phyloP scores from a whole-genome alignment of 371 early-diverging fungal species.

The Choanephora cucurbitarum region DNA sequence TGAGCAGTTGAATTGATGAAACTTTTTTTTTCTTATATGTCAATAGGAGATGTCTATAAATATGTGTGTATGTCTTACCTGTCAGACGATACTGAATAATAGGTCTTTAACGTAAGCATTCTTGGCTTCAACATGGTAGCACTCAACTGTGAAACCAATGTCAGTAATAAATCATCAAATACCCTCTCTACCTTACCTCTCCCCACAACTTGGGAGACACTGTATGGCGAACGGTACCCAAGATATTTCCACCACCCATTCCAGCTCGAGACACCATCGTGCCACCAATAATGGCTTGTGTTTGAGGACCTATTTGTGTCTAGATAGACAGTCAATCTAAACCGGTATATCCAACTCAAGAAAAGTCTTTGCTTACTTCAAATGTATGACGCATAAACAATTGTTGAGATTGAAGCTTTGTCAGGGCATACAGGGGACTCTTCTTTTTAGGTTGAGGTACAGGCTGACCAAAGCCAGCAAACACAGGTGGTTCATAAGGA shows the following conservation, averaged over 20 bases:
- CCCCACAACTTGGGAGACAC: slow-evolving; percentile 71
- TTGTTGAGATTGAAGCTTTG: slow-evolving; percentile 65
- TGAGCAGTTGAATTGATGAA: slow-evolving; percentile 66
- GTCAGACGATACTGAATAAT: slow-evolving; percentile 68
- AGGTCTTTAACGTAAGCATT: slow-evolving; percentile 62
- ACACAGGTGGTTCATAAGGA: slow-evolving; percentile 55
- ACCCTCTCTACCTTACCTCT: no score
- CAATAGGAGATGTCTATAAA: slow-evolving; percentile 7
- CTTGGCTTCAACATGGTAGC: slow-evolving; percentile 63
- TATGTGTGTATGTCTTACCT: slow-evolving; percentile 35
- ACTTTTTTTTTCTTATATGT: slow-evolving; percentile 39
- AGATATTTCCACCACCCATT: slow-evolving; percentile 76
- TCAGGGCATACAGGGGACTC: slow-evolving; percentile 32
- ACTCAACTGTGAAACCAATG: slow-evolving; percentile 50
- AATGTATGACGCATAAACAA: slow-evolving; percentile 84
- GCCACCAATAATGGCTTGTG: slow-evolving; percentile 66
- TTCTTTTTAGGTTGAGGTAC: slow-evolving; percentile 17
- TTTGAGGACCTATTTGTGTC: slow-evolving; percentile 72
- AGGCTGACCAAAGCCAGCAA: slow-evolving; percentile 44
- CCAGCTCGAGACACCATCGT: slow-evolving; percentile 74
- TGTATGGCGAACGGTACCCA: slow-evolving; percentile 74
- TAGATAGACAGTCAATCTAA: slow-evolving; percentile 23
- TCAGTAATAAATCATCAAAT: no score
- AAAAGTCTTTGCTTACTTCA: slow-evolving; percentile 51
- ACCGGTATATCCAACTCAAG: neutral